Conservation (phyloP, 768 basidiomycete genomes). For the Nevesoporus exiguus region DNA sequence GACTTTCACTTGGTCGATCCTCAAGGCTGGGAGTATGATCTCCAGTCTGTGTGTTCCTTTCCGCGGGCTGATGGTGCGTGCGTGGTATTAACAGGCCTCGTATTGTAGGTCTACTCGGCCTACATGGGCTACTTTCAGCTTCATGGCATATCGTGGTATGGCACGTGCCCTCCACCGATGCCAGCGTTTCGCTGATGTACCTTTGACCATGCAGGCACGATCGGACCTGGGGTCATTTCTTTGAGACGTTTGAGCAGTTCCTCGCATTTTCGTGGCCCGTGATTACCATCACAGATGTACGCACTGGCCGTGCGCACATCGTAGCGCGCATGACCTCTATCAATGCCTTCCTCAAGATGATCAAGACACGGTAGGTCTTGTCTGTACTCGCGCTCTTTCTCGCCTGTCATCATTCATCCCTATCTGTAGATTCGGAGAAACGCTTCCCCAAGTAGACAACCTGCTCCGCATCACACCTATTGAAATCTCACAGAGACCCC, state of each 20-base stretch:
- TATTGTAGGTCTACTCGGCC: constrained; percentile 58
- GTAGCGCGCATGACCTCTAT: constrained; percentile 73
- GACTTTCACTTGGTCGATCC: constrained; percentile 75
- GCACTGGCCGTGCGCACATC: constrained; percentile 72
- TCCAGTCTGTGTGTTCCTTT: constrained; percentile 59
- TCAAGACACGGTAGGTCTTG: constrained; percentile 62
- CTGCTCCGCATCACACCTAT: constrained; percentile 66
- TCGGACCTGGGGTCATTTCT: constrained; percentile 73
- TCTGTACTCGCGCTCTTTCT: background rate
- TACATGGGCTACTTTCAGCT: constrained; percentile 79
- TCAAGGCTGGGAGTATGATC: constrained; percentile 75
- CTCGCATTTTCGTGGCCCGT: constrained; percentile 81
- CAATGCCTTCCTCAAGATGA: constrained; percentile 78
- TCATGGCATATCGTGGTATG: constrained; percentile 64
- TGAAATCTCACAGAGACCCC: constrained; percentile 62
- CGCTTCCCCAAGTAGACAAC: constrained; percentile 67
- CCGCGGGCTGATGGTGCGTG: background rate
- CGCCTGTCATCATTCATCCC: background rate
- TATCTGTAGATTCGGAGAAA: constrained; percentile 61
- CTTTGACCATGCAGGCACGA: constrained; percentile 54
- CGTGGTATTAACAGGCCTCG: background rate
- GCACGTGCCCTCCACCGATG: background rate
- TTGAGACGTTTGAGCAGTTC: constrained; percentile 77
- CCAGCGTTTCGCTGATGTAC: background rate
- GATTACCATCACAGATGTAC: constrained; percentile 69